phyloP scores from a whole-genome alignment of 139 green algal species.

The Haematococcus sp. region DNA sequence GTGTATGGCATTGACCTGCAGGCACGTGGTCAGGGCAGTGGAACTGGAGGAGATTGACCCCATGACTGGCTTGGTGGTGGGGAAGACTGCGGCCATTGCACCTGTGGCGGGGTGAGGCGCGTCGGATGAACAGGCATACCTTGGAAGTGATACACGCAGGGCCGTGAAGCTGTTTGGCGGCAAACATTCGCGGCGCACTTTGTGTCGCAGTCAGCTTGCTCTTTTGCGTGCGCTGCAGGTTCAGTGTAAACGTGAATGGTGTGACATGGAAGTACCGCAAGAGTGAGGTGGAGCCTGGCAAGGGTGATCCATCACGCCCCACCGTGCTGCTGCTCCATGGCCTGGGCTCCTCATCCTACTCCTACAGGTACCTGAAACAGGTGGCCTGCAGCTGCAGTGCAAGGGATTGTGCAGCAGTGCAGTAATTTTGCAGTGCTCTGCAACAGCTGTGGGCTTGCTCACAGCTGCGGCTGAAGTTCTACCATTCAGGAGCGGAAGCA shows the following conservation, averaged over 20 bases:
- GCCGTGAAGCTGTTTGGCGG: no score
- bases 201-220: background rate
- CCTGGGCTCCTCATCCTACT: conserved; percentile 59
- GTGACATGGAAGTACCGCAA: conserved; percentile 60
- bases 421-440: background rate
- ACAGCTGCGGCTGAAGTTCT: background rate
- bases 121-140: background rate
- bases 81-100: conserved; percentile 12
- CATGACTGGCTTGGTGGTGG: conserved; percentile 34
- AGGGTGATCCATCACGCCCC: conserved; percentile 25
- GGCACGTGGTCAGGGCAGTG: no score
- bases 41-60: conserved; percentile 34
- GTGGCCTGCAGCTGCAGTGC: background rate
- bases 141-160: no score
- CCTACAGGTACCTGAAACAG: conserved; percentile 55
- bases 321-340: conserved; percentile 73
- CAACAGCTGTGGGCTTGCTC: background rate
- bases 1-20: no score
- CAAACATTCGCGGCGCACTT: background rate
- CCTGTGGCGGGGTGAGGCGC: conserved; percentile 33
- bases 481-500: background rate
- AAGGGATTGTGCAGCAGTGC: background rate
- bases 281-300: conserved; percentile 14
- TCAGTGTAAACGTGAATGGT: conserved; percentile 26
- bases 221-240: conserved; percentile 17